A percentile compares a stretch with the other conserved stretches of the same genome.
Evolutionary conservation across 2,329 filamentous ascomycete species (phyloP).

Genomic region (Penicillium sp.): DNA sequence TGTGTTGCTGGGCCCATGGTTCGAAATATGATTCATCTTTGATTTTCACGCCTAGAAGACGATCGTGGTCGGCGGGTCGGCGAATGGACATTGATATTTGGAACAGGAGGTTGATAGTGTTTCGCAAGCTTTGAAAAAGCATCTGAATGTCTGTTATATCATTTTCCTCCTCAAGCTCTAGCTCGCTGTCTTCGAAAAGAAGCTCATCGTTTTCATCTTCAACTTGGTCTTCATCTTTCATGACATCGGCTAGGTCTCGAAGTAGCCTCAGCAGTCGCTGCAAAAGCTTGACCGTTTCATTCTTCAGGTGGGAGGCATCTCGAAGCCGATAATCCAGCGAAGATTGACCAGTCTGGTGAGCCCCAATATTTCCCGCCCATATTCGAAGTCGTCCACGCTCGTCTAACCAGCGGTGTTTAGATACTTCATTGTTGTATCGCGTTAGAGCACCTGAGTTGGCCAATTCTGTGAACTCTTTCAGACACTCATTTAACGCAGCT

Average conservation of each 20-base stretch:
- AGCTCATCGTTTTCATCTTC: not conserved
- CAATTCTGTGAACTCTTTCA: not conserved
- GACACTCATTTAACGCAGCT: not conserved
- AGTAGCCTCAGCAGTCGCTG: conserved; percentile 4
- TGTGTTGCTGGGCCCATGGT: not conserved
- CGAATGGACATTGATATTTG: conserved; percentile 41
- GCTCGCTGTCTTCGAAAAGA: too few species aligned
- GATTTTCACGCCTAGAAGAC: conserved; percentile 8
- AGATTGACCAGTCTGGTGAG: conserved; percentile 26
- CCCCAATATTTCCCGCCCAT: conserved; percentile 36
- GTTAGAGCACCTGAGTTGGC: not conserved
- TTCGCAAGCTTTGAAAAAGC: conserved; percentile 18
- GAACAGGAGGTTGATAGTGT: conserved; percentile 36
- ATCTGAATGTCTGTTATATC: conserved; percentile 14
- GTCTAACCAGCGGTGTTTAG: conserved; percentile 15
- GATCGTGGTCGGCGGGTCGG: conserved; percentile 40
- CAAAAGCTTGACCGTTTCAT: not conserved
- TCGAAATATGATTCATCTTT: not conserved
- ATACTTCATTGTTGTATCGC: not conserved
- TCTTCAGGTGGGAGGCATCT: conserved; percentile 27
- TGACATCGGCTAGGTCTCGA: conserved; percentile 6
- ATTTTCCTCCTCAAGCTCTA: not conserved
- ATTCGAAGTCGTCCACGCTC: conserved; percentile 24
- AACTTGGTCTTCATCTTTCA: conserved; percentile 5
- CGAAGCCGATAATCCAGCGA: conserved; percentile 35